Evolutionary conservation across 2,329 filamentous ascomycete species (phyloP).

Genomic region (Stagonosporopsis cucurbitacearum): DNA sequence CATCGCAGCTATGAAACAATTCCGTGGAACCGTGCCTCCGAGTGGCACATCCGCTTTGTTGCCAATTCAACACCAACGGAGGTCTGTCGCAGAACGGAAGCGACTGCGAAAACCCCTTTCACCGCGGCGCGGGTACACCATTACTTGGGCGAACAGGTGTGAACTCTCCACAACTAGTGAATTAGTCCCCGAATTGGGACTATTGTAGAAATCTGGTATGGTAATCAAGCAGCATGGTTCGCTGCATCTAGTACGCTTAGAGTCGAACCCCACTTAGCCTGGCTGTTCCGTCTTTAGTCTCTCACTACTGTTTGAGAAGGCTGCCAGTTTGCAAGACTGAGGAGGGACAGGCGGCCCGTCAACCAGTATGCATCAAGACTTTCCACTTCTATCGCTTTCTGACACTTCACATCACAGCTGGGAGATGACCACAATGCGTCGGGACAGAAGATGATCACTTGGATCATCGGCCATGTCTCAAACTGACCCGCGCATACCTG

Average conservation of each 20-base stretch:
- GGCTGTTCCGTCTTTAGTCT: slow-evolving; percentile 1
- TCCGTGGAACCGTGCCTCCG: not conserved
- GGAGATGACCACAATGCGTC: not conserved
- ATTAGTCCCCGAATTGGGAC: not conserved
- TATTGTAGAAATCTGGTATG: not conserved
- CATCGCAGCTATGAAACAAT: not conserved
- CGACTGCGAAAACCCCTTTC: slow-evolving; percentile 1
- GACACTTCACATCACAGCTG: not conserved
- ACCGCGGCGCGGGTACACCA: not conserved
- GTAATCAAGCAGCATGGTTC: not conserved
- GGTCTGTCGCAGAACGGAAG: not conserved
- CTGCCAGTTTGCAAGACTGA: not conserved
- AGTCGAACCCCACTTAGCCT: not conserved
- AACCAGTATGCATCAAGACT: not conserved
- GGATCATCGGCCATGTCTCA: not conserved
- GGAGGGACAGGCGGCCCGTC: not conserved
- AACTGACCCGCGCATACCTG: not conserved
- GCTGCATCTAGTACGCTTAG: not conserved
- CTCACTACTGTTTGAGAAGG: slow-evolving; percentile 4
- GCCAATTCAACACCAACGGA: not conserved
- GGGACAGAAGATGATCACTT: not conserved
- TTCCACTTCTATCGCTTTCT: not conserved
- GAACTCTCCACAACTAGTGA: not conserved
- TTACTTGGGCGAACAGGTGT: slow-evolving; percentile 11
- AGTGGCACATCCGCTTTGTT: not conserved